Percentiles rank a stretch among this genome's conserved stretches.
Conservation (phyloP, 2,329 filamentous ascomycete genomes). For the Epichloe festucae region DNA sequence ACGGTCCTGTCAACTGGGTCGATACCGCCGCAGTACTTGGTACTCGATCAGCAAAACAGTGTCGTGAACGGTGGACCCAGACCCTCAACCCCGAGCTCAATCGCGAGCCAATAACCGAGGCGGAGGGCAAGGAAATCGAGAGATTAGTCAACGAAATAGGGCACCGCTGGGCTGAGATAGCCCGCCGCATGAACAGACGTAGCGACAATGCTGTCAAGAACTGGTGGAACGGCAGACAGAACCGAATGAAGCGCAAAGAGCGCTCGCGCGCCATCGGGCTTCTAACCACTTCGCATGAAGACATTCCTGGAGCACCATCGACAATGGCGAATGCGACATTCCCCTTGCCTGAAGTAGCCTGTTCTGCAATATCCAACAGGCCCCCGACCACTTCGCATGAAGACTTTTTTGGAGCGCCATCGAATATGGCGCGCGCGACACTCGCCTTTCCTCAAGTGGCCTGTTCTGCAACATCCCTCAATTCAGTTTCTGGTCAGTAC, state of each 20-base stretch:
- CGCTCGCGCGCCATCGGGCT: background rate
- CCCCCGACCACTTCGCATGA: background rate
- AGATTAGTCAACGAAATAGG: conserved; percentile 64
- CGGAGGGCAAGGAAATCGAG: conserved; percentile 64
- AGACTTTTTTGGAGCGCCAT: background rate
- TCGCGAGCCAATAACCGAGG: conserved; percentile 57
- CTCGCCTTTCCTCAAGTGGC: background rate
- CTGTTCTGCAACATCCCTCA: background rate
- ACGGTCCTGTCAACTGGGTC: conserved; percentile 82
- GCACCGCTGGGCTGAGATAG: conserved; percentile 89
- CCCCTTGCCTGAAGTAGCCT: background rate
- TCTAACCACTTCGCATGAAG: background rate
- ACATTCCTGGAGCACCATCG: background rate
- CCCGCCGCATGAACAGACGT: conserved; percentile 64
- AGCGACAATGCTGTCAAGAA: conserved; percentile 97
- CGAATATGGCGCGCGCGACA: background rate
- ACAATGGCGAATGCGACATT: background rate
- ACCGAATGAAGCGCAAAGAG: conserved; percentile 49
- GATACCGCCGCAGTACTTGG: conserved; percentile 64
- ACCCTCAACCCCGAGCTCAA: conserved; percentile 71
- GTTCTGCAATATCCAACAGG: no score
- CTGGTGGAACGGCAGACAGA: conserved; percentile 93
- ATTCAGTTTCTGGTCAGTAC: background rate
- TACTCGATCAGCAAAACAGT: conserved; percentile 82
- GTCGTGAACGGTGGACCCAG: conserved; percentile 85